phyloP scores from a whole-genome alignment of 2,329 filamentous ascomycete genomes.

The Cladosporium sp. region DNA sequence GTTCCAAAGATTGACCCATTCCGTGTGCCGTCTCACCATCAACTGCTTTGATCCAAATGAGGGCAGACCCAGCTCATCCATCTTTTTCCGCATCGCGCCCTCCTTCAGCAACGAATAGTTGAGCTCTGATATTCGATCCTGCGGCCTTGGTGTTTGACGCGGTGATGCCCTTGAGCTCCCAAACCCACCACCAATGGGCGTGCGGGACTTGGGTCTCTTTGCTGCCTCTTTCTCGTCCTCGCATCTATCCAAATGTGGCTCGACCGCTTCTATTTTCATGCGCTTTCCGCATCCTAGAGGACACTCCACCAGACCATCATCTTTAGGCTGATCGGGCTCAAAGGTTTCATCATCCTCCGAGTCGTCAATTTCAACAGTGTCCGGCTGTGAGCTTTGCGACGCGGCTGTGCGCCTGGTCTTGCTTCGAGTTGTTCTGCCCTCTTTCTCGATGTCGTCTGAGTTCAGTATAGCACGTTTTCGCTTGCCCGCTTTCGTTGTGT shows the following conservation, averaged over 20 bases:
- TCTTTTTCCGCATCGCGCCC: conserved; percentile 69
- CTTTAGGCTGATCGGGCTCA: conserved; percentile 35
- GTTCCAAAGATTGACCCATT: conserved; percentile 96
- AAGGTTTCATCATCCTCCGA: conserved; percentile 36
- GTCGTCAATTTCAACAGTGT: conserved; percentile 32
- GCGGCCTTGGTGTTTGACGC: conserved; percentile 33
- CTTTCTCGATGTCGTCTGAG: conserved; percentile 20
- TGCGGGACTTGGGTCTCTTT: conserved; percentile 20
- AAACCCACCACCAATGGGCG: conserved; percentile 15
- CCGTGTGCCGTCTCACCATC: conserved; percentile 75
- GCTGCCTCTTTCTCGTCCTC: conserved; percentile 37
- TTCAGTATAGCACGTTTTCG: conserved; percentile 44
- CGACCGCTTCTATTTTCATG: conserved; percentile 78
- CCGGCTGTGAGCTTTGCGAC: conserved; percentile 25
- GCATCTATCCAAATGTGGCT: conserved; percentile 73
- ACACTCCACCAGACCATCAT: conserved; percentile 76
- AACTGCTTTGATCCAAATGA: conserved; percentile 63
- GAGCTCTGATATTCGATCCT: conserved; percentile 69
- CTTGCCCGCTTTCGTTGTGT: conserved; percentile 40
- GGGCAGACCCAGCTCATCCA: conserved; percentile 75
- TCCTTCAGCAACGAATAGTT: conserved; percentile 90
- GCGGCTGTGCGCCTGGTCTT: conserved; percentile 33
- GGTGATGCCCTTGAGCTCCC: conserved; percentile 14
- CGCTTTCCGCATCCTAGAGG: conserved; percentile 70
- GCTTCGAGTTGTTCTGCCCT: conserved; percentile 34